Percentiles rank a stretch among this genome's conserved stretches.
phyloP scores from a whole-genome alignment of 2,329 filamentous ascomycete species.

The Aspergillus sp. region DNA sequence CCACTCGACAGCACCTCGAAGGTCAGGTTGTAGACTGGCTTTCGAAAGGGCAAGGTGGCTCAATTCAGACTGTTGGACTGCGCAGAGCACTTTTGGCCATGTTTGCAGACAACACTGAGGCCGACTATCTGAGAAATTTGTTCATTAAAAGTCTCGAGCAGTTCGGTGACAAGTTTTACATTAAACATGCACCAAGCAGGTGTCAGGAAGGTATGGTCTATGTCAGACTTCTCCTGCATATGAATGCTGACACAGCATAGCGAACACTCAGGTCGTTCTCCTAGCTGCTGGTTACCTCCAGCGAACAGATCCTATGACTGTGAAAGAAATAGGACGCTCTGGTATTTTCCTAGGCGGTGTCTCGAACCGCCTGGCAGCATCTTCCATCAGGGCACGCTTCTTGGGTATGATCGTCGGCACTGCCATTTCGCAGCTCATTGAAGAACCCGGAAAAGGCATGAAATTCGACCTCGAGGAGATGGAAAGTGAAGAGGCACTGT shows the following conservation, averaged over 20 bases:
- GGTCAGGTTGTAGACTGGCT: slow-evolving; percentile 59
- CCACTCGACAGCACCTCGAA: slow-evolving; percentile 44
- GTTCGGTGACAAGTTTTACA: slow-evolving; percentile 81
- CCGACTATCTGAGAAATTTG: slow-evolving; percentile 38
- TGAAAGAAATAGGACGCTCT: slow-evolving; percentile 64
- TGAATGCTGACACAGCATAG: slow-evolving; percentile 42
- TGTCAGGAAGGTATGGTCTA: slow-evolving; percentile 70
- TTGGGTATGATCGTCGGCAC: slow-evolving; percentile 85
- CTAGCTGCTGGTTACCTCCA: slow-evolving; percentile 70
- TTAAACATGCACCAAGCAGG: slow-evolving; percentile 74
- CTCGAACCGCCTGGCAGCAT: slow-evolving; percentile 75
- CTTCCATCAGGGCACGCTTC: slow-evolving; percentile 68
- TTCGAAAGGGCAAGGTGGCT: slow-evolving; percentile 56
- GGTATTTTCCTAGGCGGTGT: slow-evolving; percentile 68
- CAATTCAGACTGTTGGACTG: slow-evolving; percentile 58
- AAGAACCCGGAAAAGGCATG: slow-evolving; percentile 62
- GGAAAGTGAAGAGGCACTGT: slow-evolving; percentile 62
- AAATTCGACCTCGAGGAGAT: slow-evolving; percentile 80
- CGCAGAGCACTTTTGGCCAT: slow-evolving; percentile 59
- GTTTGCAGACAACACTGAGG: slow-evolving; percentile 48
- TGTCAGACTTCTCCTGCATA: not conserved
- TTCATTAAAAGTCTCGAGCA: slow-evolving; percentile 63
- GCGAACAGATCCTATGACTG: slow-evolving; percentile 56
- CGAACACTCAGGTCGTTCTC: slow-evolving; percentile 70
- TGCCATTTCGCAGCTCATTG: slow-evolving; percentile 58